Evolutionary conservation across 257 asterid genomes (phyloP).

Genomic region (Solanum microdontum): DNA sequence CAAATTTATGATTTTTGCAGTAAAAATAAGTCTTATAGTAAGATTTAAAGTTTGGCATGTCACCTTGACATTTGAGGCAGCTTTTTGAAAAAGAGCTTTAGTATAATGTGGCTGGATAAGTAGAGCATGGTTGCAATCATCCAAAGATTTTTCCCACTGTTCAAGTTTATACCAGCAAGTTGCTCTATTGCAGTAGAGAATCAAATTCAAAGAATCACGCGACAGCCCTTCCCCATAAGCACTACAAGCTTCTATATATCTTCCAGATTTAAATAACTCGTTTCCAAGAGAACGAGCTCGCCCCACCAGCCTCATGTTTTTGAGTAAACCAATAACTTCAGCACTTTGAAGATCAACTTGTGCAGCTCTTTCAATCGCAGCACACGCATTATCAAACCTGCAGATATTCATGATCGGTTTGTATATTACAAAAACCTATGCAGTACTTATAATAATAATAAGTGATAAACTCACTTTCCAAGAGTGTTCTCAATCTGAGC

Average conservation of each 20-base stretch:
- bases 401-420: constrained; percentile 4
- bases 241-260: constrained; percentile 63
- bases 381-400: constrained; percentile 56
- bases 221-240: constrained; percentile 67
- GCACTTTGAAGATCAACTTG: constrained; percentile 32
- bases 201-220: constrained; percentile 42
- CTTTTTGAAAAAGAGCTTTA: constrained; percentile 63
- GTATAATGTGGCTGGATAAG: constrained; percentile 48
- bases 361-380: constrained; percentile 42
- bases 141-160: constrained; percentile 52
- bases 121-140: constrained; percentile 68
- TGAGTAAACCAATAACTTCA: constrained; percentile 31
- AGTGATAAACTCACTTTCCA: constrained; percentile 44
- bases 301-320: constrained; percentile 38
- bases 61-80: constrained; percentile 63
- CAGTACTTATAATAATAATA: too few relatives aligned
- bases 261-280: constrained; percentile 54
- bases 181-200: constrained; percentile 71
- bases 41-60: neutral
- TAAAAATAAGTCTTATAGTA: neutral
- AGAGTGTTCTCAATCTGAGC: constrained; percentile 44
- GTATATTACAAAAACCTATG: neutral
- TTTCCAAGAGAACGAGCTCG: constrained; percentile 71
- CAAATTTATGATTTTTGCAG: constrained; percentile 22
- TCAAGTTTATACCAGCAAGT: constrained; percentile 82